phyloP scores from a whole-genome alignment of 345 rosid species.

The Hibiscus trionum region DNA sequence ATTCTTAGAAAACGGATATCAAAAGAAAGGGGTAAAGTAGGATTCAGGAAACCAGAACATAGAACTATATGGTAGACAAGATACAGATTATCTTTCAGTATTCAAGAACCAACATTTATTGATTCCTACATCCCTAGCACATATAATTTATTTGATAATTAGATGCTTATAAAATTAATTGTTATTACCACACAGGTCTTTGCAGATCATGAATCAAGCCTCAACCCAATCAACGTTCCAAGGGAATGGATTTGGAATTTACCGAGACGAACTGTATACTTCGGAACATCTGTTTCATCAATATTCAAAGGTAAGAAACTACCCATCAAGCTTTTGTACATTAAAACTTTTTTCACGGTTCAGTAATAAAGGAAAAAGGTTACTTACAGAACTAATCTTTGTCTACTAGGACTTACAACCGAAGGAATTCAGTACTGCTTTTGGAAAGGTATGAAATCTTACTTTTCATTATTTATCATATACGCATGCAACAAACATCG shows the following conservation, averaged over 20 bases:
- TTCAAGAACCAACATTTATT: not conserved
- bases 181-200: constrained; percentile 51
- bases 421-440: constrained; percentile 74
- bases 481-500: constrained; percentile 6
- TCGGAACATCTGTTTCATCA: constrained; percentile 81
- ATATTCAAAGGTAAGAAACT: constrained; percentile 66
- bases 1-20: not conserved
- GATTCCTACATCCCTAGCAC: not conserved
- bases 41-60: not conserved
- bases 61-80: not conserved
- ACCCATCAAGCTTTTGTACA: not conserved
- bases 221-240: constrained; percentile 69
- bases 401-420: constrained; percentile 59
- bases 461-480: constrained; percentile 8
- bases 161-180: constrained; percentile 1
- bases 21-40: not conserved
- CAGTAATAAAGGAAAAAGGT: constrained; percentile 3
- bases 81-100: constrained; percentile 2
- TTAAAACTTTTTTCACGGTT: not conserved
- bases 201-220: constrained; percentile 79
- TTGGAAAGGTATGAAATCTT: constrained; percentile 63
- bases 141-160: not conserved
- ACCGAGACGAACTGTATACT: constrained; percentile 70
- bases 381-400: constrained; percentile 19
- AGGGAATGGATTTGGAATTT: constrained; percentile 72